phyloP scores from a whole-genome alignment of 345 rosid genomes.

The Hibiscus tridactylites region DNA sequence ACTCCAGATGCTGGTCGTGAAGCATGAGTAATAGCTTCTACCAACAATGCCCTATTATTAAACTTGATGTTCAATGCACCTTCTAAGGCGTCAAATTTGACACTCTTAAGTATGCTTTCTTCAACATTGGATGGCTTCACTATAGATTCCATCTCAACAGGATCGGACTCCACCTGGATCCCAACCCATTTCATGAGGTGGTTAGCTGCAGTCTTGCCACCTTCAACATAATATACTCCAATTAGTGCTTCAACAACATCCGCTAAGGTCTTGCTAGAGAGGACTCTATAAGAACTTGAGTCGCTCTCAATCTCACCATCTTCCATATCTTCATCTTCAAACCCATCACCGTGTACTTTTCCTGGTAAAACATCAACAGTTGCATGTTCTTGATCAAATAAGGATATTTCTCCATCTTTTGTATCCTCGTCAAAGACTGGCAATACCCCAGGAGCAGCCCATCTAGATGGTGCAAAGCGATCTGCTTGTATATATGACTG shows the following conservation, averaged over 20 bases:
- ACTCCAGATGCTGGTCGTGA: constrained; percentile 94
- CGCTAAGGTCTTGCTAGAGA: constrained; percentile 94
- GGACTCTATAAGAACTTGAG: constrained; percentile 85
- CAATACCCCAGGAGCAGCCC: constrained; percentile 99
- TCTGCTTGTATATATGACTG: constrained; percentile 98
- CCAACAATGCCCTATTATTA: constrained; percentile 47
- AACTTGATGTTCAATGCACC: constrained; percentile 58
- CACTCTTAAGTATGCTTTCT: constrained; percentile 66
- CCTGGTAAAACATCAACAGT: constrained; percentile 23
- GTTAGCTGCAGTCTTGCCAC: constrained; percentile 76
- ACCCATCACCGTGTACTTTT: constrained; percentile 23
- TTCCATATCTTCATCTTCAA: constrained; percentile 71
- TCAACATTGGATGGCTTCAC: constrained; percentile 45
- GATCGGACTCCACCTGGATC: constrained; percentile 71
- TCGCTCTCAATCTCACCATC: constrained; percentile 95
- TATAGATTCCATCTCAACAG: constrained; percentile 38
- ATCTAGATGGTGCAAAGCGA: constrained; percentile 94
- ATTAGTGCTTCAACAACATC: constrained; percentile 97
- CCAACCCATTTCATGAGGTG: constrained; percentile 97
- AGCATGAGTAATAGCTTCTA: constrained; percentile 96
- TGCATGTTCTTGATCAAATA: constrained; percentile 54
- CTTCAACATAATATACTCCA: constrained; percentile 96
- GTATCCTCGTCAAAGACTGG: constrained; percentile 94
- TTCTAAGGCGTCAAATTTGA: constrained; percentile 70
- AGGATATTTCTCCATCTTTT: constrained; percentile 67